Evolutionary conservation across 2,329 filamentous ascomycete genomes (phyloP).

Genomic region (Metarhizium sp.): DNA sequence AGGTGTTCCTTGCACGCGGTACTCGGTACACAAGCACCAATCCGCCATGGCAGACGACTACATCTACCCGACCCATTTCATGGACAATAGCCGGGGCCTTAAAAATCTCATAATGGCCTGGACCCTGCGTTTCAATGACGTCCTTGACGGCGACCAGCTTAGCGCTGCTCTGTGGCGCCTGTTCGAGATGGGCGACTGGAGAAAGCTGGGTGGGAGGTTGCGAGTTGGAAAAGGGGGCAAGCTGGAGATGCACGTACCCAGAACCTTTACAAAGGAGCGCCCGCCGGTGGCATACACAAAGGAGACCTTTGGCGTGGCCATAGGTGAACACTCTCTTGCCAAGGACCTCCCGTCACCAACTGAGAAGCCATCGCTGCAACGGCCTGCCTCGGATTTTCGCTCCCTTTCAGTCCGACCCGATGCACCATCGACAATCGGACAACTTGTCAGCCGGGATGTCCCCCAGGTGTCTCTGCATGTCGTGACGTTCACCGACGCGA

Average conservation of each 20-base stretch:
- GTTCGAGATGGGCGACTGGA: constrained; percentile 30
- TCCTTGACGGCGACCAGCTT: constrained; percentile 29
- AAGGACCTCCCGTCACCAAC: constrained; percentile 23
- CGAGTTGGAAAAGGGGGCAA: constrained; percentile 22
- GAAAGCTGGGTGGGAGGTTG: constrained; percentile 32
- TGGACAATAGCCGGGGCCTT: background rate
- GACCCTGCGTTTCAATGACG: constrained; percentile 1
- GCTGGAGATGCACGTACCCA: constrained; percentile 25
- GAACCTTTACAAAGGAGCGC: constrained; percentile 17
- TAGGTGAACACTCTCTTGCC: constrained; percentile 31
- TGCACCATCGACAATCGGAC: constrained; percentile 17
- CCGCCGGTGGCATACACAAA: constrained; percentile 33
- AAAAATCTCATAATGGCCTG: background rate
- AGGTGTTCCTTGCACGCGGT: too few relatives aligned
- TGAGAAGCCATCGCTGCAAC: background rate
- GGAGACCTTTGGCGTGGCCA: constrained; percentile 21
- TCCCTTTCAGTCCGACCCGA: background rate
- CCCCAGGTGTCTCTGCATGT: constrained; percentile 39
- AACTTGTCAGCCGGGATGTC: constrained; percentile 30
- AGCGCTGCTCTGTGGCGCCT: constrained; percentile 22
- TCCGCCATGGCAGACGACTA: background rate
- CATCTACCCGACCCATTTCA: constrained; percentile 3
- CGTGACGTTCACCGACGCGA: constrained; percentile 38
- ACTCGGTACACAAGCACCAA: background rate
- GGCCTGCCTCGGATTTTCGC: background rate